phyloP scores from a whole-genome alignment of 257 asterid genomes.

The Capsicum baccatum region DNA sequence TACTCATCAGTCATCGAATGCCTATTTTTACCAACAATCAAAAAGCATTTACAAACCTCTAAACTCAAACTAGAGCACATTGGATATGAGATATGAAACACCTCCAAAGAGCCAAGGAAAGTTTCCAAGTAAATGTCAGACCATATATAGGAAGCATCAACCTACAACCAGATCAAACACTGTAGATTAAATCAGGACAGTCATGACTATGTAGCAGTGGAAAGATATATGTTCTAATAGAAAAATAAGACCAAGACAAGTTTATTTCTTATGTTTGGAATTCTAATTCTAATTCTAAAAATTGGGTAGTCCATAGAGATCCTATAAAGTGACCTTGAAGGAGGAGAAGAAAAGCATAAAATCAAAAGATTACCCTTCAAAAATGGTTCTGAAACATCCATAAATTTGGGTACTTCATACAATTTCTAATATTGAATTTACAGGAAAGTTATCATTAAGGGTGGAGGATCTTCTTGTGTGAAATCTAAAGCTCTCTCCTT shows the following conservation, averaged over 20 bases:
- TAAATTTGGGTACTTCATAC: conserved; percentile 54
- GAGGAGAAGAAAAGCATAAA: background rate
- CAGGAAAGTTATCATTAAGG: conserved; percentile 43
- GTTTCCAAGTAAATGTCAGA: conserved; percentile 63
- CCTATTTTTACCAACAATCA: background rate
- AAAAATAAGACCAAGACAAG: background rate
- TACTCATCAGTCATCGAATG: background rate
- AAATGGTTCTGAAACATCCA: conserved; percentile 65
- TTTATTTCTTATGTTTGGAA: conserved; percentile 13
- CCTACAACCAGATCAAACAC: conserved; percentile 51
- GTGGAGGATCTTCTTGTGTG: conserved; percentile 41
- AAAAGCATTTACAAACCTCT: conserved; percentile 50
- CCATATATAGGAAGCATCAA: conserved; percentile 64
- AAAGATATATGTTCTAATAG: background rate
- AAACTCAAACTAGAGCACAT: conserved; percentile 50
- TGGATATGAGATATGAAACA: conserved; percentile 49
- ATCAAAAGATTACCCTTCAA: conserved; percentile 68
- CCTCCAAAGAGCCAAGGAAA: conserved; percentile 59
- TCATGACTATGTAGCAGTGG: conserved; percentile 18
- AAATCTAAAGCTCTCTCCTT: conserved; percentile 40
- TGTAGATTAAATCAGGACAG: conserved; percentile 26
- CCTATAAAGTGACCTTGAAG: conserved; percentile 9
- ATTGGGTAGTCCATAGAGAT: background rate
- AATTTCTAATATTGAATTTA: conserved; percentile 54
- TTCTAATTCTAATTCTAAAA: conserved; percentile 4